Evolutionary conservation across 345 rosid genomes (phyloP).

Genomic region (Barbarea vulgaris): DNA sequence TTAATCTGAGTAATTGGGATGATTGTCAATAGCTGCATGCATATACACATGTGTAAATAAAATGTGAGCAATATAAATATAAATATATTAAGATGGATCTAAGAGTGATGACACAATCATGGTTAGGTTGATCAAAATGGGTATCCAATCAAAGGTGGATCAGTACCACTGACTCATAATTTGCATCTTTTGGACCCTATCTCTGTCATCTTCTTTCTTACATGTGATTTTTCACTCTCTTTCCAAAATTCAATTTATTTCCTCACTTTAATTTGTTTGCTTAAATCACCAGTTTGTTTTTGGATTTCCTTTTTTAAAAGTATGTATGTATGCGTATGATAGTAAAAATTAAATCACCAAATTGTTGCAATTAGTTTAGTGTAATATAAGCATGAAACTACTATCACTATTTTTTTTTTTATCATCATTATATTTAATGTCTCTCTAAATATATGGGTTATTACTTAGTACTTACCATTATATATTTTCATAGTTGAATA

Average conservation of each 20-base stretch:
- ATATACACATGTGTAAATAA: background rate
- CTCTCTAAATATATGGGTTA: background rate
- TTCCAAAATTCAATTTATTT: background rate
- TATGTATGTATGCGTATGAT: no score
- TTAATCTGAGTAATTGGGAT: background rate
- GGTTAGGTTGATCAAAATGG: slow-evolving; percentile 27
- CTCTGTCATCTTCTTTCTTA: slow-evolving; percentile 32
- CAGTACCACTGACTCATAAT: slow-evolving; percentile 33
- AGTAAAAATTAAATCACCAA: no score
- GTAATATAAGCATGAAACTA: background rate
- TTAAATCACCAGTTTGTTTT: background rate
- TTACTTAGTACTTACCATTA: background rate
- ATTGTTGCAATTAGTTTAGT: background rate
- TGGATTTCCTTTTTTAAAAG: background rate
- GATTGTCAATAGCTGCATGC: slow-evolving; percentile 21
- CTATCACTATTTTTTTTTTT: background rate
- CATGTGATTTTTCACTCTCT: slow-evolving; percentile 33
- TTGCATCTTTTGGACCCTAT: slow-evolving; percentile 11
- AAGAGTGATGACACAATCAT: slow-evolving; percentile 38
- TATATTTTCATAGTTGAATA: background rate
- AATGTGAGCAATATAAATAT: background rate
- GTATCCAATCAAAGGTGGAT: slow-evolving; percentile 34
- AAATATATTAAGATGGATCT: slow-evolving; percentile 1
- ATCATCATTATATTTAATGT: background rate
- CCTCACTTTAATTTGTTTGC: background rate